Evolutionary conservation across 202 grass and related monocot genomes (phyloP).

Genomic region (Schoenoplectus triqueter): DNA sequence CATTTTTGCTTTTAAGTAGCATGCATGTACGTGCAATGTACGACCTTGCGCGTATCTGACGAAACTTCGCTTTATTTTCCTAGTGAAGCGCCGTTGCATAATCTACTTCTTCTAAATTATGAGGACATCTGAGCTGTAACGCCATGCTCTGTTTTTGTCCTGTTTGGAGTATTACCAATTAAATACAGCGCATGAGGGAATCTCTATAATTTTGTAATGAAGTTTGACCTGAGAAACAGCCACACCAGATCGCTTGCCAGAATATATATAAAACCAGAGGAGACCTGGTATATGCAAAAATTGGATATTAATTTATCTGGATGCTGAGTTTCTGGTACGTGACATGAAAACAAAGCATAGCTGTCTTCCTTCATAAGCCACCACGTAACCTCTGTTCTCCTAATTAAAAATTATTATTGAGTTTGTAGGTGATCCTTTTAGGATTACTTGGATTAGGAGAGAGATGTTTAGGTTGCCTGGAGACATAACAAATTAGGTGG

Average conservation of each 20-base stretch:
- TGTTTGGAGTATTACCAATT: background rate
- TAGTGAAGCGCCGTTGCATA: background rate
- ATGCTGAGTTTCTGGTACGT: constrained; percentile 10
- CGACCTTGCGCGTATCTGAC: background rate
- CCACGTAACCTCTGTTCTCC: constrained; percentile 24
- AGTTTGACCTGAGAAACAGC: constrained; percentile 24
- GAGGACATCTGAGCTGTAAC: constrained; percentile 28
- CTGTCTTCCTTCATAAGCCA: constrained; percentile 24
- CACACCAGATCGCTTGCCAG: background rate
- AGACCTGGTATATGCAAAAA: constrained; percentile 7
- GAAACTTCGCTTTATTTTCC: constrained; percentile 3
- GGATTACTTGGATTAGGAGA: constrained; percentile 18
- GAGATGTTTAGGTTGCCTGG: constrained; percentile 21
- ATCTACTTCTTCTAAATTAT: constrained; percentile 28
- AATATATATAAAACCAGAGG: background rate
- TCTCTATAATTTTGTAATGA: constrained; percentile 26
- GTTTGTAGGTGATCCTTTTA: background rate
- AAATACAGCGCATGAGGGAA: constrained; percentile 38
- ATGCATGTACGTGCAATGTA: background rate
- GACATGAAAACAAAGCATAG: constrained; percentile 19
- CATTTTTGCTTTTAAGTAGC: background rate
- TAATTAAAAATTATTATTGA: background rate
- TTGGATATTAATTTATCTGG: constrained; percentile 21
- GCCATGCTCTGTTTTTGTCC: background rate
- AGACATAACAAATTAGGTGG: constrained; percentile 5